phyloP scores from a whole-genome alignment of 2,329 filamentous ascomycete genomes.

The Scedosporium apiospermum region DNA sequence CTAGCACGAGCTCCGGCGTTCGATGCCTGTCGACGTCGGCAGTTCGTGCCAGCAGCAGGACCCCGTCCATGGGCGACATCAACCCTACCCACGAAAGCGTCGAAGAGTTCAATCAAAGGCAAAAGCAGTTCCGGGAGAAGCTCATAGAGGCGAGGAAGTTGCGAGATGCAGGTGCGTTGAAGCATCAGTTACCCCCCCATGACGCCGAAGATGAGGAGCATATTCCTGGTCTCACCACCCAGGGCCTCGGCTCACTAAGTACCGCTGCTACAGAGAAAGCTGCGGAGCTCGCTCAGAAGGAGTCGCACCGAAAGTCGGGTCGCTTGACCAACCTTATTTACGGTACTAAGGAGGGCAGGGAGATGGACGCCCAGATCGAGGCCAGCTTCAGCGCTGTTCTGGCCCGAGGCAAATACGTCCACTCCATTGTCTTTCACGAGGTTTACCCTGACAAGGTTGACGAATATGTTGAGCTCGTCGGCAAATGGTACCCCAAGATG shows the following conservation, averaged over 20 bases:
- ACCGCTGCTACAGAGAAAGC: slow-evolving; percentile 33
- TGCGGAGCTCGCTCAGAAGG: slow-evolving; percentile 23
- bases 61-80: slow-evolving; percentile 82
- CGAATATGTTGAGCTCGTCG: slow-evolving; percentile 84
- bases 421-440: slow-evolving; percentile 93
- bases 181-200: slow-evolving; percentile 28
- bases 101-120: slow-evolving; percentile 69
- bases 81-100: slow-evolving; percentile 55
- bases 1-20: slow-evolving; percentile 35
- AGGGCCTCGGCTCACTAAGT: slow-evolving; percentile 53
- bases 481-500: slow-evolving; percentile 86
- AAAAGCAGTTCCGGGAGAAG: slow-evolving; percentile 78
- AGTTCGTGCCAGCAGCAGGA: slow-evolving; percentile 23
- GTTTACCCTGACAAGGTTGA: slow-evolving; percentile 94
- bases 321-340: slow-evolving; percentile 85
- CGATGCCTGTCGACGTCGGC: slow-evolving; percentile 51
- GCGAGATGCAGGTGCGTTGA: slow-evolving; percentile 72
- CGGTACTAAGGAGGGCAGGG: slow-evolving; percentile 88
- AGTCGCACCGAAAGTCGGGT: slow-evolving; percentile 56
- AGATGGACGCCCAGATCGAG: slow-evolving; percentile 93
- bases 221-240: slow-evolving; percentile 15
- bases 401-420: slow-evolving; percentile 93
- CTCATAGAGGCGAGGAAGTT: slow-evolving; percentile 69
- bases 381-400: slow-evolving; percentile 92
- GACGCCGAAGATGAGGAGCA: slow-evolving; percentile 16